Evolutionary conservation across 345 rosid species (phyloP).

Genomic region (Xanthoceras sorbifolium): DNA sequence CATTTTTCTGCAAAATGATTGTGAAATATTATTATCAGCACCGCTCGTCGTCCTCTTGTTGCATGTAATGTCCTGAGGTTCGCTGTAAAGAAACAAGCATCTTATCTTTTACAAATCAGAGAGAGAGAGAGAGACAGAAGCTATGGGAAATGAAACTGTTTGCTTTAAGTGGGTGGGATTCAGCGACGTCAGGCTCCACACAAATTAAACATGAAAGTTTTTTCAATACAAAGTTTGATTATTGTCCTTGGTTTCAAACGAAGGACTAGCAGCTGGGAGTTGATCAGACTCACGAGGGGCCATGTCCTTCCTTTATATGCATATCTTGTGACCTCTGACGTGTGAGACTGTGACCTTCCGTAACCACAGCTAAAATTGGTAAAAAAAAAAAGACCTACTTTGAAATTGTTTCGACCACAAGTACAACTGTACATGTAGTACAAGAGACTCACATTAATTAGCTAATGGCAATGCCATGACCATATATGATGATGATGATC

Average conservation of each 20-base stretch:
- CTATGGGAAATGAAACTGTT: constrained; percentile 1
- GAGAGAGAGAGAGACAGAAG: constrained; percentile 16
- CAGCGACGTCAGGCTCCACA: constrained; percentile 12
- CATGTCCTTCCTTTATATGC: not conserved
- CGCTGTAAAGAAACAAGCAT: not conserved
- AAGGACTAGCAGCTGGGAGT: not conserved
- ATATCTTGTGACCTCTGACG: not conserved
- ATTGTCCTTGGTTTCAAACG: constrained; percentile 14
- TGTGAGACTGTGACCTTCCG: too few relatives aligned
- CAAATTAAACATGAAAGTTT: not conserved
- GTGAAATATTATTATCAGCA: not conserved
- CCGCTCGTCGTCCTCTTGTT: not conserved
- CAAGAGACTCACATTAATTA: too few relatives aligned
- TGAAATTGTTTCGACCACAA: too few relatives aligned
- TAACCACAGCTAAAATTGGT: not conserved
- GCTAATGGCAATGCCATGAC: too few relatives aligned
- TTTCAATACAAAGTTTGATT: not conserved
- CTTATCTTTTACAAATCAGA: not conserved
- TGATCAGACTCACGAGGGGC: not conserved
- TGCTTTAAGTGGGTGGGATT: constrained; percentile 13
- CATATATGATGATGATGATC: too few relatives aligned
- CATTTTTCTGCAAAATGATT: not conserved
- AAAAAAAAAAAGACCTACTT: not conserved
- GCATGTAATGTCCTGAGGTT: not conserved
- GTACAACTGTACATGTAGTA: too few relatives aligned